Evolutionary conservation across 306 rosid genomes (phyloP), one percentile per base, ranked within the genome.

Genomic region (Casuarina equisetifolia): DNA sequence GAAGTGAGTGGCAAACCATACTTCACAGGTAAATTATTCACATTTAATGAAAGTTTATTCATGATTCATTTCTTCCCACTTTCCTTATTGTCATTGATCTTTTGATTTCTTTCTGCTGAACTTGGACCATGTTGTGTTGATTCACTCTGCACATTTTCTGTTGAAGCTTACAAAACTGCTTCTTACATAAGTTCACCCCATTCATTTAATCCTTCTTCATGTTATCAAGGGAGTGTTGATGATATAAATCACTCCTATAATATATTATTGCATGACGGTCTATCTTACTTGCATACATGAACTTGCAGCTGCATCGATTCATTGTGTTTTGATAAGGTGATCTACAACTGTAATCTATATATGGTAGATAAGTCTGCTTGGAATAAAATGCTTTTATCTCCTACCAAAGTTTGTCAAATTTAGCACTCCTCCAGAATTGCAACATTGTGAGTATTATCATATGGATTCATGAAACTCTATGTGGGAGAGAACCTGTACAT

Each of bases 1-100:
- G 81, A 74, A 86, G 80, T 74, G 89, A 89, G 76, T 95, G 98
- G 97, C 90, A 75, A 81, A 89, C 84, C 78, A 86, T 91, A 61
- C 73, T 95, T 71, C 87, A 91, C 92, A 92, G 97, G 98, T 95
- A 88, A 66, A 66, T 68, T 71, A 75, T 48, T 25, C 32, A 25
- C 32, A 25, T 25, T 61, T 69, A 70, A 52, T 78, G 61, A 35
- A 51, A 42, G n/a, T 39, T 66, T 50, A 20, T 54, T 45, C 50
- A 73, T 15, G 55, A 74, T 77, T 66, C 19, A n/a, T 49, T 78
- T 53, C 67, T 82, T 64, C 67, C 70, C 64, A 13, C 52, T 49
- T 71, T 44, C 54, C 51, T 25, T 68, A 39, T 44, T 70, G 20
- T 74, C 81, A 69, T 69, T 78, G 68, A 43, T 76, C 42, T 42